Evolutionary conservation across 768 basidiomycete genomes (phyloP).

Genomic region (Pisolithus marmoratus): DNA sequence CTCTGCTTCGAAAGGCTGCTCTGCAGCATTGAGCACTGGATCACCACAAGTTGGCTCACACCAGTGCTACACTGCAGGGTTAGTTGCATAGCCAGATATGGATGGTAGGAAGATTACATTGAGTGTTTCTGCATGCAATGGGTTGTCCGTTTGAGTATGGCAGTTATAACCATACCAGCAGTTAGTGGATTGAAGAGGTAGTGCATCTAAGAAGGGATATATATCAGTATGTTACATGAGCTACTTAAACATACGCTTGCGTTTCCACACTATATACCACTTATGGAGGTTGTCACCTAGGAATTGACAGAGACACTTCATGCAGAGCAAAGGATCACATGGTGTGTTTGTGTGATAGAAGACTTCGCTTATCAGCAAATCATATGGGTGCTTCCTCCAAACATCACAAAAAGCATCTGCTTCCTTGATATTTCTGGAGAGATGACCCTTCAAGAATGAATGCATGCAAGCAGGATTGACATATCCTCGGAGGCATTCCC

Average conservation of each 20-base stretch:
- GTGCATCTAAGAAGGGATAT: background rate
- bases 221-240: background rate
- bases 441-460: background rate
- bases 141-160: conserved; percentile 20
- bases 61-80: background rate
- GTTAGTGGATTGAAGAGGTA: conserved; percentile 5
- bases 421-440: background rate
- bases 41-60: background rate
- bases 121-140: conserved; percentile 18
- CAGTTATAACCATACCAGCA: conserved; percentile 33
- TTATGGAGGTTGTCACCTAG: conserved; percentile 22
- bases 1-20: too few relatives aligned
- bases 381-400: background rate
- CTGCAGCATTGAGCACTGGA: background rate
- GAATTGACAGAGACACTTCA: conserved; percentile 17
- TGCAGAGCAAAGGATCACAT: conserved; percentile 18
- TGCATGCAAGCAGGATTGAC: background rate
- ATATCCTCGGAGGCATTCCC: conserved; percentile 3
- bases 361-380: conserved; percentile 1
- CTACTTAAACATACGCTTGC: conserved; percentile 11
- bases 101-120: conserved; percentile 17
- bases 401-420: background rate
- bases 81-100: too few relatives aligned
- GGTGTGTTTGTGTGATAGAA: conserved; percentile 3
- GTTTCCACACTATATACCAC: conserved; percentile 21